These are phyloP conservation scores for Kurtzmaniella quercitrusa DNA, from an alignment of 1,139 yeast genomes.

Conservation along the genomic window DNA sequence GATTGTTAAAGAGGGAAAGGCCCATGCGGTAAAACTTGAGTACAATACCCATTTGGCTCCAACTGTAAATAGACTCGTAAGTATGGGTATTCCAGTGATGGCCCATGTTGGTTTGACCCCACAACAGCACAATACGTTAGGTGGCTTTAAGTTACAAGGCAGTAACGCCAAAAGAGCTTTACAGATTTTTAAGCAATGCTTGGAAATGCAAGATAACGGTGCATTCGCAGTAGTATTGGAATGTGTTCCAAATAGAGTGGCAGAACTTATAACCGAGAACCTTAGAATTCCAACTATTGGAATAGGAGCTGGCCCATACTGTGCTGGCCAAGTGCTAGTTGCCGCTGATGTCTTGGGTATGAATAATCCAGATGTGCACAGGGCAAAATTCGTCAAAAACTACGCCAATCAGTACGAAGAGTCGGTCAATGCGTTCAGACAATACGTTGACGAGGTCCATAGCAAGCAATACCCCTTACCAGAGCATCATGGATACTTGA, in stretches of 20 bases:
- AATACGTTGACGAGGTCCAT: constrained; percentile 59
- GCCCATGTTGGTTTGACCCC: constrained; percentile 95
- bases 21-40: constrained; percentile 83
- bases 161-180: constrained; percentile 51
- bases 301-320: constrained; percentile 85
- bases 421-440: constrained; percentile 49
- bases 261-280: constrained; percentile 55
- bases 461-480: constrained; percentile 53
- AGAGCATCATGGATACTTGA: constrained; percentile 63
- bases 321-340: constrained; percentile 89
- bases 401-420: constrained; percentile 51
- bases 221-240: constrained; percentile 74
- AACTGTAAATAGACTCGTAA: constrained; percentile 45
- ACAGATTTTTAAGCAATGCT: constrained; percentile 63
- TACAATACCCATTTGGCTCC: constrained; percentile 63
- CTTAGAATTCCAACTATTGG: constrained; percentile 82
- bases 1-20: constrained; percentile 59
- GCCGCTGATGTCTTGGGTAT: constrained; percentile 80
- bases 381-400: constrained; percentile 74
- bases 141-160: constrained; percentile 91
- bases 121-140: constrained; percentile 70
- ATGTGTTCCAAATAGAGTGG: constrained; percentile 80
- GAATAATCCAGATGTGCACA: constrained; percentile 45
- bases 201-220: constrained; percentile 70
- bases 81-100: constrained; percentile 81